Conservation (phyloP, 805 yeast species). For the Pichia manshurica region DNA sequence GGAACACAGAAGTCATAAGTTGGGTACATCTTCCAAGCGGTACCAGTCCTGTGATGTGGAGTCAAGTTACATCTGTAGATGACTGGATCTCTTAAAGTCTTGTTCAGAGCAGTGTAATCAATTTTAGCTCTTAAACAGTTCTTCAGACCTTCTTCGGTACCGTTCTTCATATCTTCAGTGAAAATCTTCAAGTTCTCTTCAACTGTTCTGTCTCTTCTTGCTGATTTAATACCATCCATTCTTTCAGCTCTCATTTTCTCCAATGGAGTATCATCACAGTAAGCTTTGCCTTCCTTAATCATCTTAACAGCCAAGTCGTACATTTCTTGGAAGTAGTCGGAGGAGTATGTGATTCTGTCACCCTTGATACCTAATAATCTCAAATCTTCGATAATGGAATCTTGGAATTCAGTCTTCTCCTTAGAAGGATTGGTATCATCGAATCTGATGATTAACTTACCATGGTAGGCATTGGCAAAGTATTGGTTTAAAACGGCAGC, state of each 20-base stretch:
- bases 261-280: slow-evolving; percentile 93
- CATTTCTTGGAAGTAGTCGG: slow-evolving; percentile 91
- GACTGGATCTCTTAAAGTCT: slow-evolving; percentile 96
- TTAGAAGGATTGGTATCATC: slow-evolving; percentile 98
- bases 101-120: slow-evolving; percentile 84
- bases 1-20: slow-evolving; percentile 99
- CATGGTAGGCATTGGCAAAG: slow-evolving; percentile 93
- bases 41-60: slow-evolving; percentile 96
- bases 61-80: slow-evolving; percentile 95
- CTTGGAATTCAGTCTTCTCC: slow-evolving; percentile 92
- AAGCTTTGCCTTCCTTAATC: slow-evolving; percentile 95
- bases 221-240: slow-evolving; percentile 92
- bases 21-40: slow-evolving; percentile 93
- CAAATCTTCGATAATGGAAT: slow-evolving; percentile 90
- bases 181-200: slow-evolving; percentile 88
- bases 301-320: slow-evolving; percentile 76
- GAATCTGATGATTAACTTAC: slow-evolving; percentile 92
- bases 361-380: slow-evolving; percentile 88
- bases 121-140: slow-evolving; percentile 96
- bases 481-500: slow-evolving; percentile 96
- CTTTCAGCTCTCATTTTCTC: slow-evolving; percentile 98
- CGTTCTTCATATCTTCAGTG: slow-evolving; percentile 87
- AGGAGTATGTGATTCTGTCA: slow-evolving; percentile 80
- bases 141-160: slow-evolving; percentile 86
- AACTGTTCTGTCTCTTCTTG: slow-evolving; percentile 85